phyloP scores from a whole-genome alignment of 225 moss, liverwort and hornwort species.

The Antitrichia curtipendula region DNA sequence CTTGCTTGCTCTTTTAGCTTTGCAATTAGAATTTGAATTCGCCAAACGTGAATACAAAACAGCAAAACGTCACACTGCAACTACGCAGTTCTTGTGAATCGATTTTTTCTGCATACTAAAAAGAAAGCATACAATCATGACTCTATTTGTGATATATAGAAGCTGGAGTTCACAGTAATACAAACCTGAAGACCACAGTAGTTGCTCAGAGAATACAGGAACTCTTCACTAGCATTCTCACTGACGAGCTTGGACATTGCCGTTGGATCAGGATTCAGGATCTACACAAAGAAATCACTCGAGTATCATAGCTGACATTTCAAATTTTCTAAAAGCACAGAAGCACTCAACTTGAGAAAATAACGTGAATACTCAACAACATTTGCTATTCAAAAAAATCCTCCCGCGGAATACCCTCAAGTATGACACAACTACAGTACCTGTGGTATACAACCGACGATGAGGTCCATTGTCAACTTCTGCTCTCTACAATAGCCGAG shows the following conservation, averaged over 20 bases:
- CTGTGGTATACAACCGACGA: conserved; percentile 99
- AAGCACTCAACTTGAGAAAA: background rate
- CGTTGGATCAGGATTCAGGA: conserved; percentile 88
- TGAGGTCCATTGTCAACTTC: conserved; percentile 82
- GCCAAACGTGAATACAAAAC: background rate
- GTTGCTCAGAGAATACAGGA: conserved; percentile 85
- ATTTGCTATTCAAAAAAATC: background rate
- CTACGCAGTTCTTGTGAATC: background rate
- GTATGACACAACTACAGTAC: conserved; percentile 11
- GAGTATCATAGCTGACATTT: background rate
- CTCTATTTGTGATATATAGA: background rate
- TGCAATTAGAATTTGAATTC: background rate
- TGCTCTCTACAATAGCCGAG: conserved; percentile 76
- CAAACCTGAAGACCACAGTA: conserved; percentile 94
- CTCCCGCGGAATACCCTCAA: background rate
- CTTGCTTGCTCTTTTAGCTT: background rate
- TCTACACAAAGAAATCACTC: conserved; percentile 23
- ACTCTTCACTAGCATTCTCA: conserved; percentile 94
- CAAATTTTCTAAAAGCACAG: background rate
- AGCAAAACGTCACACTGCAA: background rate
- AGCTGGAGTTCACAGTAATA: background rate
- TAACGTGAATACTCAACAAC: background rate
- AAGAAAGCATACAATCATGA: background rate
- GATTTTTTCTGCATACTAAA: background rate
- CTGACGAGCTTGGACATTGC: conserved; percentile 90